These are phyloP conservation scores for Zygoascus meyerae DNA, from an alignment of 1,139 yeast genomes.

Conservation along the genomic window DNA sequence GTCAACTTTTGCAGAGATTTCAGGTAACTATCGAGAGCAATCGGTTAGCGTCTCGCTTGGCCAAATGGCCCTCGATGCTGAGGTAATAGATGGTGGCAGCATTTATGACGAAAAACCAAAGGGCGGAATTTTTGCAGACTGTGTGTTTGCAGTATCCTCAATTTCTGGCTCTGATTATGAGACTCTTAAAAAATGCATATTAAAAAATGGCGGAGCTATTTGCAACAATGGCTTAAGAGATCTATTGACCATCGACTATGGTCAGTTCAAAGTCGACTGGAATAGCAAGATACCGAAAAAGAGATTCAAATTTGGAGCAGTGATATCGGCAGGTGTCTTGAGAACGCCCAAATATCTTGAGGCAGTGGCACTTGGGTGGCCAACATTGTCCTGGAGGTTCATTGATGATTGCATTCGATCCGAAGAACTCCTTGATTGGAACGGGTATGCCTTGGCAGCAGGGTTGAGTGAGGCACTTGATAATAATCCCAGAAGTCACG, in stretches of 20 bases:
- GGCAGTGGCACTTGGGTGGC: constrained; percentile 86
- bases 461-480: constrained; percentile 49
- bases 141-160: constrained; percentile 42
- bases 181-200: constrained; percentile 37
- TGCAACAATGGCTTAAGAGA: constrained; percentile 44
- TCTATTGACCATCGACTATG: constrained; percentile 24
- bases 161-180: constrained; percentile 36
- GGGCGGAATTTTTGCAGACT: constrained; percentile 34
- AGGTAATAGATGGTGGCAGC: background rate
- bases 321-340: constrained; percentile 51
- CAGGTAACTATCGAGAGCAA: background rate
- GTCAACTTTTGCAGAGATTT: background rate
- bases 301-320: constrained; percentile 50
- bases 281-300: background rate
- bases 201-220: constrained; percentile 49
- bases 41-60: background rate
- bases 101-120: constrained; percentile 5
- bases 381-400: constrained; percentile 59
- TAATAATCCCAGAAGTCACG: constrained; percentile 20
- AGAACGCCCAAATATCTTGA: constrained; percentile 79
- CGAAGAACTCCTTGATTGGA: constrained; percentile 39
- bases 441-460: constrained; percentile 59
- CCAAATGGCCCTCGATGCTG: background rate
- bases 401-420: constrained; percentile 47
- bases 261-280: constrained; percentile 9